phyloP scores from a whole-genome alignment of 371 early-diverging fungal genomes.

The Vairimorpha apis region DNA sequence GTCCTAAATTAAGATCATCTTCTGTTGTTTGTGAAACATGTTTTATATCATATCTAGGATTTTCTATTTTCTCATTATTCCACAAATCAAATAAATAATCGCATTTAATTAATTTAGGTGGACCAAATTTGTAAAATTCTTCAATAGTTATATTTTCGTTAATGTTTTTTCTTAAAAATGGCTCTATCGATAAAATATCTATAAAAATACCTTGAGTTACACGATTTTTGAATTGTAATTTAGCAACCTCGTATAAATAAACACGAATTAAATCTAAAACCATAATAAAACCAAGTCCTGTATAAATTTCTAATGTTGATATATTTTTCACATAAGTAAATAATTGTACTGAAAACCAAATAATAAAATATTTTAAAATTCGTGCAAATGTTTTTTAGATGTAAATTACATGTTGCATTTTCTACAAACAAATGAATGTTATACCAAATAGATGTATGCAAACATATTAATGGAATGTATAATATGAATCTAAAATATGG shows the following conservation, averaged over 20 bases:
- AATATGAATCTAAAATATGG: too few species aligned
- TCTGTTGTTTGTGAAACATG: background rate
- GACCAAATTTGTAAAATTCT: conserved; percentile 47
- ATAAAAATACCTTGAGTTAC: conserved; percentile 46
- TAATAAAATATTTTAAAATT: conserved; percentile 38
- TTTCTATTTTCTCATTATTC: conserved; percentile 8
- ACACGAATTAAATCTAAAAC: conserved; percentile 24
- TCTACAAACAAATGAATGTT: background rate
- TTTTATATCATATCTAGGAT: background rate
- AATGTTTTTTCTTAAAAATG: background rate
- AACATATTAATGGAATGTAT: conserved; percentile 12
- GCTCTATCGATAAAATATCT: conserved; percentile 54
- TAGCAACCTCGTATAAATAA: conserved; percentile 39
- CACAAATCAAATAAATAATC: conserved; percentile 32
- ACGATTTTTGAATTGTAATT: conserved; percentile 37
- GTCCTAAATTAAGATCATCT: background rate
- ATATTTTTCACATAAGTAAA: background rate
- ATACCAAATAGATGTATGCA: conserved; percentile 3
- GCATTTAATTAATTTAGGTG: conserved; percentile 18
- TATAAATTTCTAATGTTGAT: background rate
- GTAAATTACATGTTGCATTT: background rate
- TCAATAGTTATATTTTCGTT: conserved; percentile 15
- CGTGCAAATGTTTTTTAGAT: conserved; percentile 12
- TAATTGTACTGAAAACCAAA: background rate
- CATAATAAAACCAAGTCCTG: conserved; percentile 3